Evolutionary conservation across 2,329 filamentous ascomycete species (phyloP), one percentile per base, ranked within the genome.

Genomic region (Pestalotiopsis sp.): DNA sequence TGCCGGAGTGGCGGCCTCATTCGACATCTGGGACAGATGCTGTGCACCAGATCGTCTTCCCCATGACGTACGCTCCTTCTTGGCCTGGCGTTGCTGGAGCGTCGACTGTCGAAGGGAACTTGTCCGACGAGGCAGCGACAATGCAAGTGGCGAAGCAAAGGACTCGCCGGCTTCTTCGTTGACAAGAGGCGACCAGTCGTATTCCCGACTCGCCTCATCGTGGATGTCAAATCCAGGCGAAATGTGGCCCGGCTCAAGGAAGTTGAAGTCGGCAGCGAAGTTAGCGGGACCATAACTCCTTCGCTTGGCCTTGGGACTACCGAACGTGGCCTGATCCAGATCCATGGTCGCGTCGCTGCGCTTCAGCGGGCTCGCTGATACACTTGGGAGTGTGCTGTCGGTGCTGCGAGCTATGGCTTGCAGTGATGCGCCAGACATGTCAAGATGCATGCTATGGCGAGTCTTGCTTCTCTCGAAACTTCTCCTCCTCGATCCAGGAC

Each of bases 311-410:
- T 95, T 93, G 0, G 96, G 95, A 76, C 93, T 98, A 73, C 93
- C 93, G 68, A 92, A 85, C 74, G 87, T 91, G 36, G 90, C 86
- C 72, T 93, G 92, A 75, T 97, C 95, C 63, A 97, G 83, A 75
- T 93, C 94, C 92, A 97, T 95, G 65, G 92, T 91, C 58, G 93
- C 92, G 82, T 98, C 95, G 77, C 92, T 95, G 74, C 96, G 91
- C 86, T 98, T 98, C 74, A 98, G 83, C 4, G 95, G 95, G 78
- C 95, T 97, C 5, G 92, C 90, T 70, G 90, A 89, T 23, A 87
- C 84, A 20, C 88, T 84, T 63, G 84, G 81, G 61, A 84, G 81
- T 65, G 83, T 74, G 72, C 72, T 77, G 65, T 89, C 87, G 17
- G 84, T 76, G n/a, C 87, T 78, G 71, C 86, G 86, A 58, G 87